Conservation (phyloP, 805 yeast species). For the Ogataea trehaloabstinens region DNA sequence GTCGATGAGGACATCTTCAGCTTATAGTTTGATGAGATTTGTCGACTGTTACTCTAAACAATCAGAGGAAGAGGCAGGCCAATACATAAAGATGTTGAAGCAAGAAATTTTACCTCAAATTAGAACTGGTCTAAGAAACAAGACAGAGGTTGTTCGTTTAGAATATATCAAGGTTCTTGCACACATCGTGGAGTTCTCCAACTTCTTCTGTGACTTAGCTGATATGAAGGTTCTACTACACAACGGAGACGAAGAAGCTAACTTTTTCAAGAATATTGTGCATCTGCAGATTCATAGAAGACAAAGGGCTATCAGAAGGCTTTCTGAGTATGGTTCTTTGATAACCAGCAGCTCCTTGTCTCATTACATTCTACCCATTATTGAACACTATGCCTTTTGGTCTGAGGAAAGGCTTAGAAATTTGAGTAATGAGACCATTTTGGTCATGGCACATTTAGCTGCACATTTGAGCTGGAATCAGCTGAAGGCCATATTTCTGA, state of each 20-base stretch:
- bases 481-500: constrained; percentile 67
- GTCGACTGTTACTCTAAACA: constrained; percentile 51
- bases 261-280: constrained; percentile 55
- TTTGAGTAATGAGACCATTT: constrained; percentile 63
- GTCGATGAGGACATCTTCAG: constrained; percentile 75
- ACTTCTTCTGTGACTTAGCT: constrained; percentile 45
- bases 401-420: constrained; percentile 58
- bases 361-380: constrained; percentile 78
- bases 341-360: constrained; percentile 61
- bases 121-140: constrained; percentile 62
- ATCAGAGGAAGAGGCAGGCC: constrained; percentile 26
- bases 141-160: constrained; percentile 59
- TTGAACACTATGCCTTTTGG: constrained; percentile 73
- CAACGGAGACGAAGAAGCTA: constrained; percentile 77
- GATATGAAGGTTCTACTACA: constrained; percentile 66
- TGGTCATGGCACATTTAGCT: constrained; percentile 58
- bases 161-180: constrained; percentile 69
- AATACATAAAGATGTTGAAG: constrained; percentile 43
- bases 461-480: constrained; percentile 72
- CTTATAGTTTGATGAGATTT: constrained; percentile 60
- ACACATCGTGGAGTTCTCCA: constrained; percentile 52
- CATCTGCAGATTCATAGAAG: constrained; percentile 88
- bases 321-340: constrained; percentile 45
- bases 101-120: constrained; percentile 61
- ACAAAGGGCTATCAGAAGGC: constrained; percentile 73